Base-by-base conservation (phyloP, 176 grass and related monocot genomes). In the Aegilops umbellulata region DNA sequence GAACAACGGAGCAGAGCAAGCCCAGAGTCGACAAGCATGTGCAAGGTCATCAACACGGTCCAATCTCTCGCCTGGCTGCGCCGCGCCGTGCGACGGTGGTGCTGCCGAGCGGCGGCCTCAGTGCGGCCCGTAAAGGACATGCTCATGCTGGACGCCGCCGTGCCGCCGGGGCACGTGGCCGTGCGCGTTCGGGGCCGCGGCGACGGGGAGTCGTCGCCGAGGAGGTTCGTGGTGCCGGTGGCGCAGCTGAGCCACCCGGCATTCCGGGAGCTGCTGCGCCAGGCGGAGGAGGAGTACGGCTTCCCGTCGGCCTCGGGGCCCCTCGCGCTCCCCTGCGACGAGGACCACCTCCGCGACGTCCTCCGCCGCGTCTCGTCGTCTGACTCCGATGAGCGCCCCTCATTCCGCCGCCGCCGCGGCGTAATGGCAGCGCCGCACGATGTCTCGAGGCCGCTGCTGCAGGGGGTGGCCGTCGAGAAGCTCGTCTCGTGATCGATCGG, bases 221-320 rank as follows among this genome's bases (percentile, higher is more conserved):
- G 14, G 7, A 41, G 71, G 7, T 47, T 74, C 71, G 39, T 49
- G 41, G 71, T 74, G 23, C 41, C 23, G 41, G 13, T 74, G 14
- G 71, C 41, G 41, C 71, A 49, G 23, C 70, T 47, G 1, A 2
- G 10, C 3, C 87, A 92, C 90, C 83, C 80, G n/a, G 82, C 78
- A 27, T 92, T 89, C 74, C 34, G 60, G 58, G 79, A 82, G 73
- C 79, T 92, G 44, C 83, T 92, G 2, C 64, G 16, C 4, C 79
- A 85, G 74, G 86, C 90, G 15, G 86, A 79, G 86, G 86, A 86
- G 83, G 83, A 88, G 86, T 92, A 82, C 79, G 86, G 83, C 65
- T 92, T 86, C 79, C 65, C 71, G 8, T 20, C 85, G 0, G 23
- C 81, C 3, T 34, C 81, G 0, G 90, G 86, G 0, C 65, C 90